Evolutionary conservation across 2,329 filamentous ascomycete species (phyloP).

Genomic region (Eutypa lata): DNA sequence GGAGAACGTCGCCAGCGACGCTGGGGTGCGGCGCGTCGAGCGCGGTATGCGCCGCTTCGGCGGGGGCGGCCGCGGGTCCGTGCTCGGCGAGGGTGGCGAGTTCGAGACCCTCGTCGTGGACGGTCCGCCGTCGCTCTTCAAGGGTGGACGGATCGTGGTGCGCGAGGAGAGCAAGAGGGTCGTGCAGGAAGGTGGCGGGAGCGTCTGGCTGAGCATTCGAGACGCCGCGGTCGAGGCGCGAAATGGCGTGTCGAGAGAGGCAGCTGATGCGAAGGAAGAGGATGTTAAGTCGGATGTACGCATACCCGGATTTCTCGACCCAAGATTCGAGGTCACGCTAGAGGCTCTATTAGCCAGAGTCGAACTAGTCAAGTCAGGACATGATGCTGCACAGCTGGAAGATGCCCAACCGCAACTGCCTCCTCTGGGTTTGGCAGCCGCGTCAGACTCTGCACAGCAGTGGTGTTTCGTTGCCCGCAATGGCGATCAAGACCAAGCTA

Average conservation of each 20-base stretch:
- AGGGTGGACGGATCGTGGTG: conserved; percentile 60
- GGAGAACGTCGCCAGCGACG: conserved; percentile 66
- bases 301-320: conserved; percentile 66
- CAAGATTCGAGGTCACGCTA: conserved; percentile 48
- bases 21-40: conserved; percentile 45
- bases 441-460: conserved; percentile 26
- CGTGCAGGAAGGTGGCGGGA: conserved; percentile 70
- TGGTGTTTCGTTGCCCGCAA: conserved; percentile 32
- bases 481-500: conserved; percentile 7
- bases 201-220: conserved; percentile 65
- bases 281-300: conserved; percentile 41
- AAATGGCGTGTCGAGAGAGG: too few relatives aligned
- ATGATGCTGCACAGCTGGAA: not conserved
- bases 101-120: conserved; percentile 90
- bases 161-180: conserved; percentile 48
- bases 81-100: conserved; percentile 90
- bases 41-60: conserved; percentile 66
- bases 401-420: conserved; percentile 7
- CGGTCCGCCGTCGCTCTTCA: conserved; percentile 73
- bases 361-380: not conserved
- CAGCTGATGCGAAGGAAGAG: too few relatives aligned
- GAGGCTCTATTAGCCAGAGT: conserved; percentile 28
- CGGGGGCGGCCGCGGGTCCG: conserved; percentile 60
- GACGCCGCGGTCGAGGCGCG: conserved; percentile 53
- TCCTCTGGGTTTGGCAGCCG: conserved; percentile 1